Evolutionary conservation across 2,329 filamentous ascomycete species (phyloP), one percentile per base, ranked within the genome.

Genomic region (Colletotrichum phormii): DNA sequence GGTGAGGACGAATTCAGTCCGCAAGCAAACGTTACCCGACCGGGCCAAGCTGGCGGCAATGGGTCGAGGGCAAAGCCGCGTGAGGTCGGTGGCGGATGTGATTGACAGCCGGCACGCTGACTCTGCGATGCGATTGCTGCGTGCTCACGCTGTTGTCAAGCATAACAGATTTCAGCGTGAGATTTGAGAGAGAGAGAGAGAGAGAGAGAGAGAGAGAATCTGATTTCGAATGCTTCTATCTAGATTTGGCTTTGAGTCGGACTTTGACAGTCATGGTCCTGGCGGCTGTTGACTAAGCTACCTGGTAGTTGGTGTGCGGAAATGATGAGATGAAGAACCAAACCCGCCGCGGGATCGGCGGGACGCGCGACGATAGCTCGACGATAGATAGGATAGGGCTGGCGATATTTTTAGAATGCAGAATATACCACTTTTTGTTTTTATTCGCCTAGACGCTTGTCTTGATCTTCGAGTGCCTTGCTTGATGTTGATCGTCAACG

Each of bases 51-150:
- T 29, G 29, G 24, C 65, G 22, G n/a, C 35, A 42, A 46, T 24
- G 26, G 42, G 42, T 49, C 70, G 33, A 18, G 64, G 35, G n/a
- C 15, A 37, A 13, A 26, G 35, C 22, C 53, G 53, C 3, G 42
- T 58, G 37, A 35, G 46, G 15, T 15, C 55, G 26, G 65, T n/a
- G 2, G 59, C 53, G 42, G 59, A 49, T 24, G 54, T 59, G 11
- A 35, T 60, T 9, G 37, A 73, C 24, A 71, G 60, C 49, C 71
- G 57, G 37, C 67, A 73, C 5, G 5, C 70, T 12, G 55, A 65
- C 24, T 67, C 66, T 11, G 71, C 71, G 24, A 61, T 58, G 54
- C 31, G 61, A 15, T 49, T 71, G 35, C 24, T 73, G 29, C 66
- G 46, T 18, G 66, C 60, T 29, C 71, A 73, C 26, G 60, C 66